Percentiles rank a stretch among this genome's conserved stretches.
Conservation (phyloP, 345 rosid species). For the Eucalyptus tenuipes region DNA sequence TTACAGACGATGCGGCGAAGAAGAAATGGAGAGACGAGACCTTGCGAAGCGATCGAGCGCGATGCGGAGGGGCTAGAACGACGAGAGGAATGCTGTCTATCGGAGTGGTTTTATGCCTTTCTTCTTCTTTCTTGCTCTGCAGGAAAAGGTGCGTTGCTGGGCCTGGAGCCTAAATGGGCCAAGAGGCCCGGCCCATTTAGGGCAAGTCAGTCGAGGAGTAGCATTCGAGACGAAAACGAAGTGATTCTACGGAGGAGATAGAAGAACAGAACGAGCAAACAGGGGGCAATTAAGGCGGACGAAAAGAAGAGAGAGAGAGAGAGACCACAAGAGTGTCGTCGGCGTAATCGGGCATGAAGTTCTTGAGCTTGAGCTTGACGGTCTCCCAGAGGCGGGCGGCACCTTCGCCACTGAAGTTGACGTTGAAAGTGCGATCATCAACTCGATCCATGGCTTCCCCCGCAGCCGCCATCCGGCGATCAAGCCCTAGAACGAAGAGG, state of each 20-base stretch:
- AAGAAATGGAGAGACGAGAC: neutral
- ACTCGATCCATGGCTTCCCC: slow-evolving; percentile 10
- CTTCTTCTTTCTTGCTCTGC: neutral
- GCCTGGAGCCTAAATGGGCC: neutral
- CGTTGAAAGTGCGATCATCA: slow-evolving; percentile 68
- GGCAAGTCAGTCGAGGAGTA: neutral
- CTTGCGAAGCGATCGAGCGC: neutral
- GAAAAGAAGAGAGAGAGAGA: neutral
- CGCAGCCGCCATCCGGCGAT: neutral
- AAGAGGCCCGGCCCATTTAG: neutral
- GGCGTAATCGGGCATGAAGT: slow-evolving; percentile 95
- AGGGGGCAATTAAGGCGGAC: neutral
- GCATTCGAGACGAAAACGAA: neutral
- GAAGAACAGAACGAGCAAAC: neutral
- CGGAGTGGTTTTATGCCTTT: neutral
- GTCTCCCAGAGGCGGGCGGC: slow-evolving; percentile 52
- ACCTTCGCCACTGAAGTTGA: slow-evolving; percentile 66
- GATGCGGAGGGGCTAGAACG: neutral
- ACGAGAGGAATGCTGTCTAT: neutral
- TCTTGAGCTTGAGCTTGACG: slow-evolving; percentile 75
- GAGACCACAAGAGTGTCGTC: slow-evolving; percentile 94
- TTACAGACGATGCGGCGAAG: neutral
- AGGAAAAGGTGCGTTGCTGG: neutral
- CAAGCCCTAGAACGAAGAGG: neutral
- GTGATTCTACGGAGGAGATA: neutral